Evolutionary conservation across 306 rosid genomes (phyloP).

Genomic region (Canavalia gladiata): DNA sequence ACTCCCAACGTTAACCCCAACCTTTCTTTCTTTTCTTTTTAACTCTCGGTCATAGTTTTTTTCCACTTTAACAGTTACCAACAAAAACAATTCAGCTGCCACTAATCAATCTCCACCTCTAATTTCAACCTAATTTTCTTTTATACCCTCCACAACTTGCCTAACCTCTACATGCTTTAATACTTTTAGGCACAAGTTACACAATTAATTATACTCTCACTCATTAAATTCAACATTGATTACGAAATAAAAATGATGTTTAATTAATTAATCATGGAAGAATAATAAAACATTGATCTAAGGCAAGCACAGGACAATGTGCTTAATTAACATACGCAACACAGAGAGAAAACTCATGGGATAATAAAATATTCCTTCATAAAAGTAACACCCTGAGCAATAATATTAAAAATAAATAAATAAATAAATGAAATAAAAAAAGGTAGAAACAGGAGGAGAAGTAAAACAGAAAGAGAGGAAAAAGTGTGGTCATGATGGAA

Average conservation of each 20-base stretch:
- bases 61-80: conserved; percentile 50
- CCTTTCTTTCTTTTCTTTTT: conserved; percentile 42
- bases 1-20: conserved; percentile 57
- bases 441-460: conserved; percentile 42
- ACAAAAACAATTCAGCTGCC: conserved; percentile 18
- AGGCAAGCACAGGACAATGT: neutral
- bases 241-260: neutral
- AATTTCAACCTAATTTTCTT: conserved; percentile 47
- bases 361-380: conserved; percentile 44
- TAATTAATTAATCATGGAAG: conserved; percentile 18
- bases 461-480: conserved; percentile 49
- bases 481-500: conserved; percentile 52
- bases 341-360: neutral
- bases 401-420: conserved; percentile 3
- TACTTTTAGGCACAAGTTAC: neutral
- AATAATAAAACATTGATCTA: neutral
- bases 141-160: conserved; percentile 11
- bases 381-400: conserved; percentile 33
- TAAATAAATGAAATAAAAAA: neutral
- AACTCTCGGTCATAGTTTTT: conserved; percentile 16
- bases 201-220: neutral
- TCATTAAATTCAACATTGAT: conserved; percentile 31
- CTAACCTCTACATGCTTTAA: conserved; percentile 9
- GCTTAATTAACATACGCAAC: conserved; percentile 13
- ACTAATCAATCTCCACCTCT: conserved; percentile 46